phyloP scores from a whole-genome alignment of 306 rosid genomes.

The Fragaria ananassa region DNA sequence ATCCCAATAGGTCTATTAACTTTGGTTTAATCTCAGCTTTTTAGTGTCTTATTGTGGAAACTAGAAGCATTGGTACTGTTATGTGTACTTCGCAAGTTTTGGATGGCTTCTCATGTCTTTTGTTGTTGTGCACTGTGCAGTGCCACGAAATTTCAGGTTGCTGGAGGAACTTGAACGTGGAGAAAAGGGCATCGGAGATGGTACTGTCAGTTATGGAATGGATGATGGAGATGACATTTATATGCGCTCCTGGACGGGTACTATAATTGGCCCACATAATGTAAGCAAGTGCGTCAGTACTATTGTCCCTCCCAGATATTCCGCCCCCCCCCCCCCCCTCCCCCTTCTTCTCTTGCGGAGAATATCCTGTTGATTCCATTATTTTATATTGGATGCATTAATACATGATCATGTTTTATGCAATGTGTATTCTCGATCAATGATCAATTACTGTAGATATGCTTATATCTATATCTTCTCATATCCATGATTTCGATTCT shows the following conservation, averaged over 20 bases:
- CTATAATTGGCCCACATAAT: constrained; percentile 97
- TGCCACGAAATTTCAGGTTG: constrained; percentile 97
- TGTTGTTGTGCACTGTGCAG: constrained; percentile 50
- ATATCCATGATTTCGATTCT: background rate
- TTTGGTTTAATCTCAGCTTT: background rate
- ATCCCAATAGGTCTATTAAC: background rate
- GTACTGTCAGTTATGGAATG: constrained; percentile 96
- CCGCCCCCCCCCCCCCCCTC: too few species aligned
- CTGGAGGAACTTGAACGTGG: constrained; percentile 99
- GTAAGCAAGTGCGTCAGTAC: constrained; percentile 41
- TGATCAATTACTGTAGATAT: background rate
- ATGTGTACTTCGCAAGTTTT: background rate
- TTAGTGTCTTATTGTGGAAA: background rate
- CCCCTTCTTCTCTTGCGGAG: background rate
- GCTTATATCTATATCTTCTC: background rate
- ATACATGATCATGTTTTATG: background rate
- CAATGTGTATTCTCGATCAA: background rate
- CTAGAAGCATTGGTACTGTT: background rate
- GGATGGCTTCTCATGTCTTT: background rate
- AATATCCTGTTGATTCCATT: background rate
- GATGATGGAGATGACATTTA: constrained; percentile 98
- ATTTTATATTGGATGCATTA: background rate
- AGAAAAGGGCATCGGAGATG: constrained; percentile 88
- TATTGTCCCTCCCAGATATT: background rate
- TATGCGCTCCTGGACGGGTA: constrained; percentile 59